A percentile compares a stretch with the other conserved stretches of the same genome.
Evolutionary conservation across 2,329 filamentous ascomycete species (phyloP).

Genomic region (Capronia epimyces): DNA sequence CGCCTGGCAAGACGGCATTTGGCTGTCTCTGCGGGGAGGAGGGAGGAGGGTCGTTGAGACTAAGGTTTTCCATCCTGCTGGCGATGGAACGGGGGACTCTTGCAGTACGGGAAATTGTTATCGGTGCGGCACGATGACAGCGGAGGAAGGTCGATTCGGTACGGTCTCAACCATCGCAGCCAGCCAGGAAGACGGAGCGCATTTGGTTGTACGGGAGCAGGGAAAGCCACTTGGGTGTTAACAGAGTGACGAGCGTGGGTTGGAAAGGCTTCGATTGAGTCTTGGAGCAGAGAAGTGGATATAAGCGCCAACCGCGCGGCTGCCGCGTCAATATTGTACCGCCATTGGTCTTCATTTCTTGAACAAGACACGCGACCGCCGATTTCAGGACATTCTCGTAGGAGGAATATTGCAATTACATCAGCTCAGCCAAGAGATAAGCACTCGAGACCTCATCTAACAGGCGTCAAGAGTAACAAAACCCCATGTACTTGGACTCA

Average conservation of each 20-base stretch:
- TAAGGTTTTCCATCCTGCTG: conserved; percentile 31
- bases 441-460: no score
- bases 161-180: conserved; percentile 15
- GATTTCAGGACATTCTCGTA: no score
- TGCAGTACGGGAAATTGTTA: no score
- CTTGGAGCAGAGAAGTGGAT: not conserved
- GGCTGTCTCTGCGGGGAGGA: conserved; percentile 21
- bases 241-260: conserved; percentile 25
- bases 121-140: conserved; percentile 2
- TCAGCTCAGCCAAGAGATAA: no score
- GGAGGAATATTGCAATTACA: no score
- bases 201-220: not conserved
- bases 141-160: not conserved
- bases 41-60: conserved; percentile 25
- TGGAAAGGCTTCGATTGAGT: not conserved
- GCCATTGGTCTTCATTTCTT: no score
- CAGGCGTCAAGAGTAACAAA: no score
- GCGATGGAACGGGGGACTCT: not conserved
- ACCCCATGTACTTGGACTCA: no score
- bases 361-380: no score
- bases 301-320: conserved; percentile 1
- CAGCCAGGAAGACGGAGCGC: not conserved
- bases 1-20: conserved; percentile 20
- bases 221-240: conserved; percentile 26
- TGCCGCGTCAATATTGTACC: not conserved